Evolutionary conservation across 495 filamentous ascomycete species (phyloP).

Genomic region (Podospora pseudocomata): DNA sequence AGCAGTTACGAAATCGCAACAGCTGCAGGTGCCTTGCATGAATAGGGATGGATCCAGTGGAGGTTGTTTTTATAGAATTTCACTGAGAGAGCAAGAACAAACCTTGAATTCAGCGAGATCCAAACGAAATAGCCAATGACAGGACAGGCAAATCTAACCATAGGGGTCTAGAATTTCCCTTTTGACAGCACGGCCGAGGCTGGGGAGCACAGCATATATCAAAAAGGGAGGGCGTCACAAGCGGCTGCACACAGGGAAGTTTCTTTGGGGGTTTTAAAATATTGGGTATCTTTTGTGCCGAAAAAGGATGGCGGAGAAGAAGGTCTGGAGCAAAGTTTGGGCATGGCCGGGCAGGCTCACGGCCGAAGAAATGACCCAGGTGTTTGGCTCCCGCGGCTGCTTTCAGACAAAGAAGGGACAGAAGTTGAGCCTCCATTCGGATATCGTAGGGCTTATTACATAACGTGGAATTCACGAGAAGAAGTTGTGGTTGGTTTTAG

Average conservation of each 20-base stretch:
- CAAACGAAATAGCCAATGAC: neutral
- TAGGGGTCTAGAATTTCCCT: neutral
- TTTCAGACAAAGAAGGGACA: neutral
- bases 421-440: neutral
- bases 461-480: neutral
- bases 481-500: neutral
- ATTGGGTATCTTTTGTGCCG: neutral
- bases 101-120: neutral
- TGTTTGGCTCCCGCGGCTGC: neutral
- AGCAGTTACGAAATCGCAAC: neutral
- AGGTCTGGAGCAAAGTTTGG: neutral
- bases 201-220: neutral
- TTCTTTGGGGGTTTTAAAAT: neutral
- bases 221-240: neutral
- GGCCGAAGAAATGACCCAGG: neutral
- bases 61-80: neutral
- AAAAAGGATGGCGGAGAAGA: neutral
- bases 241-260: neutral
- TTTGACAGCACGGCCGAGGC: neutral
- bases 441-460: neutral
- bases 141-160: neutral
- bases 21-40: neutral
- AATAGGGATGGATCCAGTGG: neutral
- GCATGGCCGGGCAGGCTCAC: neutral
- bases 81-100: neutral